Percentiles rank a stretch among this genome's conserved stretches.
Evolutionary conservation across 1,139 yeast genomes (phyloP).

Genomic region (Casaregolazyma suthepensis): DNA sequence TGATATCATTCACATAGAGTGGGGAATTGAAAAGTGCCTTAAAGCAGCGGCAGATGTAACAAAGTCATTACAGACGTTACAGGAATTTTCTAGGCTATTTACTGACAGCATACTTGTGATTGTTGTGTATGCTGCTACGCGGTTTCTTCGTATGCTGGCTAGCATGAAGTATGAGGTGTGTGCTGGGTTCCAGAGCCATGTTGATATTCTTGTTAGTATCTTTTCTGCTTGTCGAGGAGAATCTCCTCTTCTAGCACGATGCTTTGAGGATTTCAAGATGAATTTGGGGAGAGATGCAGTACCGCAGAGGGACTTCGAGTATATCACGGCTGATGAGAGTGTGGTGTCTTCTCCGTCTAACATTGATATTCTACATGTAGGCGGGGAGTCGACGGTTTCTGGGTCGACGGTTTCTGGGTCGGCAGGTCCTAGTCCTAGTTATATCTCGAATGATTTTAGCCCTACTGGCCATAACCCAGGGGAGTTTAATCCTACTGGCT

Average conservation of each 20-base stretch:
- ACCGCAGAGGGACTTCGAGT: background rate
- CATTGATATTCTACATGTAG: background rate
- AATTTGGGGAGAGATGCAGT: background rate
- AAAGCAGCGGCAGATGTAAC: background rate
- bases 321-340: too few species aligned
- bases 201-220: slow-evolving; percentile 1
- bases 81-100: background rate
- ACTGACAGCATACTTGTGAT: background rate
- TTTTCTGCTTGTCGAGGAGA: background rate
- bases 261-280: background rate
- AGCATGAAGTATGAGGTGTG: background rate
- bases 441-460: too few species aligned
- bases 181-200: background rate
- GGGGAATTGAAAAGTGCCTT: background rate
- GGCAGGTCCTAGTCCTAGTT: too few species aligned
- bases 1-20: background rate
- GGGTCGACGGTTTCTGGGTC: background rate
- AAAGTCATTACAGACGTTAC: background rate
- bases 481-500: too few species aligned
- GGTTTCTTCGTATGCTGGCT: background rate
- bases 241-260: background rate
- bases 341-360: background rate
- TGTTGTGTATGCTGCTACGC: background rate
- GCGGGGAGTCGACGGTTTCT: too few species aligned
- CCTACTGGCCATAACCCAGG: background rate